Evolutionary conservation across 2,329 filamentous ascomycete species (phyloP).

Genomic region (Paecilomyces sp.): DNA sequence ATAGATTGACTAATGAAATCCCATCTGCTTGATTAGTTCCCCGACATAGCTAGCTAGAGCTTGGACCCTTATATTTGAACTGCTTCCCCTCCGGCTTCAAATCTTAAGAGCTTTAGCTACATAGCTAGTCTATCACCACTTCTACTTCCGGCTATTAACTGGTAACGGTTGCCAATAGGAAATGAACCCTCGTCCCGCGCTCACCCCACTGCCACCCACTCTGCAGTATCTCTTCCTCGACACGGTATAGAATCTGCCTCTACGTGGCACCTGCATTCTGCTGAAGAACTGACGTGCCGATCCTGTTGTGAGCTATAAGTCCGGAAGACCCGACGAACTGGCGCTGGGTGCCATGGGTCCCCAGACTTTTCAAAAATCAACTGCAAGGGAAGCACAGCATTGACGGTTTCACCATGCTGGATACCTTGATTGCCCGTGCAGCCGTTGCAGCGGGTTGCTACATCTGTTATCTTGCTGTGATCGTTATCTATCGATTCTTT

Average conservation of each 20-base stretch:
- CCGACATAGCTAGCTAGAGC: too few species aligned
- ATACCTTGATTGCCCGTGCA: neutral
- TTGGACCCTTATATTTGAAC: too few species aligned
- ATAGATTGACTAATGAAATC: too few species aligned
- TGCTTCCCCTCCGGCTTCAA: too few species aligned
- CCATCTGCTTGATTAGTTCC: too few species aligned
- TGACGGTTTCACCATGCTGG: neutral
- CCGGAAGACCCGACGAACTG: neutral
- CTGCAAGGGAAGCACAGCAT: neutral
- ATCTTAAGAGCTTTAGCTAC: too few species aligned
- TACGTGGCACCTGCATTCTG: neutral
- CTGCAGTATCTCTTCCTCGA: neutral
- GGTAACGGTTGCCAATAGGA: too few species aligned
- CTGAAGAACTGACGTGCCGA: neutral
- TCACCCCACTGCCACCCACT: neutral
- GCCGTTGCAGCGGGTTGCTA: neutral
- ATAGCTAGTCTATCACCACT: too few species aligned
- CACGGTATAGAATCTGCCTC: neutral
- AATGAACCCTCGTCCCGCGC: neutral
- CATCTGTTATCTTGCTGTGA: neutral
- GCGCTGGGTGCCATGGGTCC: neutral
- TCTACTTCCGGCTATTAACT: too few species aligned
- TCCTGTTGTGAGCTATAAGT: neutral
- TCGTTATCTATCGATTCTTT: slow-evolving; percentile 14
- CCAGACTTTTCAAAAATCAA: neutral